A percentile compares a stretch with the other conserved stretches of the same genome.
These are phyloP conservation scores for Drechslera avenae DNA, from an alignment of 2,329 filamentous ascomycete genomes.

Conservation along the genomic window DNA sequence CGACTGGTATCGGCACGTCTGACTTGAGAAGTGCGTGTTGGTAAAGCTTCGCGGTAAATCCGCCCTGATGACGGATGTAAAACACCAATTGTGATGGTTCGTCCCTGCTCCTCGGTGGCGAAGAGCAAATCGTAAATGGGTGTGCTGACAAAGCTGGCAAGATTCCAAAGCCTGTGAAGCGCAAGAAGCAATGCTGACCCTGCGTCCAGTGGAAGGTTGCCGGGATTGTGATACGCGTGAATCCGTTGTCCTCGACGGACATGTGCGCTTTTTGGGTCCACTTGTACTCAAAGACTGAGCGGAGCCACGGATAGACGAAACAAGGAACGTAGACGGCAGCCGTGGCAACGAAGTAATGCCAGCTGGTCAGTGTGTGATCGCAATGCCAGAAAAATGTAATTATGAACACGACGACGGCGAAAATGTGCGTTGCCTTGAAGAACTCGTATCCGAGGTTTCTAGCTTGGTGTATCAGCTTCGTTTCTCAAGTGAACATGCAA, in stretches of 20 bases:
- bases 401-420: conserved; percentile 60
- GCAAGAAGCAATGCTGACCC: conserved; percentile 62
- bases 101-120: conserved; percentile 36
- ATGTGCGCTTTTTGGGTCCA: conserved; percentile 52
- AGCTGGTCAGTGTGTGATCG: conserved; percentile 50
- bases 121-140: conserved; percentile 62
- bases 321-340: conserved; percentile 58
- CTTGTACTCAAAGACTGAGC: conserved; percentile 59
- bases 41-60: conserved; percentile 55
- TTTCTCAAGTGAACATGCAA: too few relatives aligned
- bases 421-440: conserved; percentile 63
- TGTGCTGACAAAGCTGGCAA: conserved; percentile 55
- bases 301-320: conserved; percentile 53
- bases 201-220: conserved; percentile 54
- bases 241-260: conserved; percentile 25
- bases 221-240: conserved; percentile 28
- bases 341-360: conserved; percentile 66
- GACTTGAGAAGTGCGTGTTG: conserved; percentile 17
- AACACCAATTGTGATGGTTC: conserved; percentile 54
- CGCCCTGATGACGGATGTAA: conserved; percentile 57
- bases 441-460: conserved; percentile 64
- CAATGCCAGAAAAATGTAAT: conserved; percentile 67
- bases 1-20: conserved; percentile 49
- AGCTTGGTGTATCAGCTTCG: background rate
- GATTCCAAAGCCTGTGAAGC: conserved; percentile 54